Base-by-base conservation (phyloP, 345 rosid genomes). In the Linum usitatissimum region DNA sequence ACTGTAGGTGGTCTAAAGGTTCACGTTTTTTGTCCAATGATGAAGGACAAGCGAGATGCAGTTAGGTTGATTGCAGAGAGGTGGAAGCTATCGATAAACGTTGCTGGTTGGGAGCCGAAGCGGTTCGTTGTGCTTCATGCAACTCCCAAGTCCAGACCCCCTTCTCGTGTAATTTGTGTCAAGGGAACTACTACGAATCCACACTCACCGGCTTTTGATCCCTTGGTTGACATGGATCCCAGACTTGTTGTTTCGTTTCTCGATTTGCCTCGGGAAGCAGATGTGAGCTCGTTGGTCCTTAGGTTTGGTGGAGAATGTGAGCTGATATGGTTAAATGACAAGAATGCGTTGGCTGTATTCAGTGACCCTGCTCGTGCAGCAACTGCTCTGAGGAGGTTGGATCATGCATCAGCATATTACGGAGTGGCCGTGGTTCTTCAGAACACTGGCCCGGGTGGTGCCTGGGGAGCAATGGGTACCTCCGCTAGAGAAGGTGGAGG, bases 281-380 rank as follows among this genome's bases (percentile, higher is more conserved):
- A 93, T 77, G 83, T 90, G 74, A 87, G 88, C 48, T 84, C 88
- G 5, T 68, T 86, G 64, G 96, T 90, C 30, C 75, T 87, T 64
- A 86, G 97, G 67, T 87, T 92, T 77, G 99, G 97, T 19, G 99
- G 99, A 66, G 99, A 92, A 72, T 87, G 97, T 59, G 96, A 89
- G 76, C 79, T 92, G 59, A 80, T 92, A 57, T 90, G 96, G 98
- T 73, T 92, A 76, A 90, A 87, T 64, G 97, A 90, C 75, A 90
- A 90, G 81, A 90, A 93, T 64, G 97, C 96, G 20, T 68, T 92
- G 74, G 97, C 96, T 0, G 91, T 90, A 19, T 92, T 92, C 62
- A 80, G 73, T 45, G 99, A 90, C 68, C 97, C 92, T 14, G 87
- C 91, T 12, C 82, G 97, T 61, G 99, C 99, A n/a, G 96, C 96